phyloP scores from a whole-genome alignment of 1,284 basidiomycete genomes.

The Jaminaea rosea region DNA sequence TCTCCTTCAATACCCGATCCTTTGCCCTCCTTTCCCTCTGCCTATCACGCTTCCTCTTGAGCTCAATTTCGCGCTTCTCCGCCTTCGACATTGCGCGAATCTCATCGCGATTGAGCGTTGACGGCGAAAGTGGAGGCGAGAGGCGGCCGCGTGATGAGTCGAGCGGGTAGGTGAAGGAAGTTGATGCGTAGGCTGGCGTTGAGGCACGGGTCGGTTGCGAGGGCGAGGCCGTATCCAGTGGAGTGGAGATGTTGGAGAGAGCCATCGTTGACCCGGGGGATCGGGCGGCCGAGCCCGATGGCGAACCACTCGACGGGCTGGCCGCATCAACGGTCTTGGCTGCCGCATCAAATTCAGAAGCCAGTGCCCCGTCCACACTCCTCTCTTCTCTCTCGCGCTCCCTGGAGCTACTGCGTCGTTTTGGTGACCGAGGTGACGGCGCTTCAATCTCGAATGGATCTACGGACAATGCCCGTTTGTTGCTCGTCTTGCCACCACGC shows the following conservation, averaged over 20 bases:
- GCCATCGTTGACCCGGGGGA: neutral
- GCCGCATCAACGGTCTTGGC: neutral
- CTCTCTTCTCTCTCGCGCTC: neutral
- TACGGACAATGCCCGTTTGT: neutral
- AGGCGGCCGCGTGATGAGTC: neutral
- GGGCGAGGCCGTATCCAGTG: neutral
- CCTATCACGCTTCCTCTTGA: slow-evolving; percentile 3
- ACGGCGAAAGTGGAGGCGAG: neutral
- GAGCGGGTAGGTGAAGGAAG: neutral
- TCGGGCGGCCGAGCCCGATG: neutral
- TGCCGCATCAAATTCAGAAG: neutral
- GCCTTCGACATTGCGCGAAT: neutral
- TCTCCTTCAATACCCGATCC: neutral
- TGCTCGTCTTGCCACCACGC: neutral
- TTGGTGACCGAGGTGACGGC: neutral
- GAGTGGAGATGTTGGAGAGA: neutral
- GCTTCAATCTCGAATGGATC: neutral
- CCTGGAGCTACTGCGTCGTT: neutral
- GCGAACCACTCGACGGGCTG: neutral
- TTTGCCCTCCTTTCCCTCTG: neutral
- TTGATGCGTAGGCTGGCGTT: neutral
- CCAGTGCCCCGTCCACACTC: neutral
- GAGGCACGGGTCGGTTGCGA: neutral
- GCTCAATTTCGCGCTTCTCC: slow-evolving; percentile 1
- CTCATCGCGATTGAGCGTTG: neutral